Evolutionary conservation across 225 moss, liverwort and hornwort genomes (phyloP).

Genomic region (Marchantia paleacea): DNA sequence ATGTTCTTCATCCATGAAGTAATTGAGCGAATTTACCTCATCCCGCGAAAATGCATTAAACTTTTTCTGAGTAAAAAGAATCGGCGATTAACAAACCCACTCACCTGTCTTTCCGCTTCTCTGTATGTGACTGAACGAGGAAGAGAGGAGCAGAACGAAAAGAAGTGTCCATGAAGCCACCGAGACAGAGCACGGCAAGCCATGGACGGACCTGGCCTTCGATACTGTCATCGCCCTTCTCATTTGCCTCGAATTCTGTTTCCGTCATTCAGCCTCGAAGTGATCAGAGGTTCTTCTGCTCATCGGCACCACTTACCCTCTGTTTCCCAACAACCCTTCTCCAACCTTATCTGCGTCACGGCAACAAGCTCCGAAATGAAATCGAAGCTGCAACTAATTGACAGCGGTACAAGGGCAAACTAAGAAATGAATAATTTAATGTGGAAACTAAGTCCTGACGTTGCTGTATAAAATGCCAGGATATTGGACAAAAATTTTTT

Average conservation of each 20-base stretch:
- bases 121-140: slow-evolving; percentile 36
- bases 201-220: slow-evolving; percentile 30
- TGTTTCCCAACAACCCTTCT: not conserved
- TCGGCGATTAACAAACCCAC: not conserved
- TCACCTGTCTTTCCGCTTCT: slow-evolving; percentile 28
- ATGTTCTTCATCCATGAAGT: not conserved
- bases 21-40: slow-evolving; percentile 8
- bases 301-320: not conserved
- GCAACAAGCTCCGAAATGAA: not conserved
- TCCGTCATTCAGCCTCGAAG: slow-evolving; percentile 32
- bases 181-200: slow-evolving; percentile 31
- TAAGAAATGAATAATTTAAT: not conserved
- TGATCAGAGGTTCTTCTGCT: not conserved
- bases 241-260: slow-evolving; percentile 14
- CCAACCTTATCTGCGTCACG: not conserved
- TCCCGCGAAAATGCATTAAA: not conserved
- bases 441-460: not conserved
- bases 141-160: slow-evolving; percentile 37
- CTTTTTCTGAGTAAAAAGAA: not conserved
- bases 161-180: slow-evolving; percentile 37
- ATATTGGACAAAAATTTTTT: not conserved
- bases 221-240: slow-evolving; percentile 31
- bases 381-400: not conserved
- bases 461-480: not conserved
- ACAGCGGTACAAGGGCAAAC: not conserved